A percentile compares a stretch with the other conserved stretches of the same genome.
Evolutionary conservation across 257 asterid species (phyloP).

Genomic region (Mentha longifolia): DNA sequence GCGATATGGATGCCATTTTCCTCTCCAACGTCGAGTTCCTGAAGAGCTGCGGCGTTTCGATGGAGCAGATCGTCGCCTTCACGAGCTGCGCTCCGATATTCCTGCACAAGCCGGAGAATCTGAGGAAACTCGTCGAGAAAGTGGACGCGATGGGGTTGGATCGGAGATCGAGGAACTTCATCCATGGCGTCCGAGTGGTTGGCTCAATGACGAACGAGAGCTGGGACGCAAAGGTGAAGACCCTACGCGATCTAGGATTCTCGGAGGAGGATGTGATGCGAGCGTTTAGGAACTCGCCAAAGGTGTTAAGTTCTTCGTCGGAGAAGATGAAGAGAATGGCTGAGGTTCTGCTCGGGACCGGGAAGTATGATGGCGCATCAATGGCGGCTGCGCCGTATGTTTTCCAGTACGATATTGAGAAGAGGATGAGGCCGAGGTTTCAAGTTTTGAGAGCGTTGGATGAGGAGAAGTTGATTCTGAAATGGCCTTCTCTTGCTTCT

Average conservation of each 20-base stretch:
- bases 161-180: constrained; percentile 14
- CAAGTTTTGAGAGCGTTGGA: neutral
- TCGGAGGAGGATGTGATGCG: neutral
- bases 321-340: neutral
- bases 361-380: neutral
- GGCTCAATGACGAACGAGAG: neutral
- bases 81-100: constrained; percentile 35
- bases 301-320: neutral
- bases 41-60: constrained; percentile 42
- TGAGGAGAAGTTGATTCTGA: neutral
- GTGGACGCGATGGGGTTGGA: constrained; percentile 34
- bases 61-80: constrained; percentile 18
- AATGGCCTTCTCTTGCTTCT: neutral
- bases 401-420: neutral
- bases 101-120: constrained; percentile 34
- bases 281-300: neutral
- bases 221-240: neutral
- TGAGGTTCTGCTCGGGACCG: neutral
- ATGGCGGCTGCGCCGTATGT: neutral
- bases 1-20: constrained; percentile 36
- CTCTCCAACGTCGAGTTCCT: constrained; percentile 42
- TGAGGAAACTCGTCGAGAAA: constrained; percentile 37
- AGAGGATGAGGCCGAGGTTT: neutral
- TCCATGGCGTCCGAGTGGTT: neutral
- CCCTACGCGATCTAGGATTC: neutral